phyloP scores from a whole-genome alignment of 257 asterid species.

The Solanum raphanifolium region DNA sequence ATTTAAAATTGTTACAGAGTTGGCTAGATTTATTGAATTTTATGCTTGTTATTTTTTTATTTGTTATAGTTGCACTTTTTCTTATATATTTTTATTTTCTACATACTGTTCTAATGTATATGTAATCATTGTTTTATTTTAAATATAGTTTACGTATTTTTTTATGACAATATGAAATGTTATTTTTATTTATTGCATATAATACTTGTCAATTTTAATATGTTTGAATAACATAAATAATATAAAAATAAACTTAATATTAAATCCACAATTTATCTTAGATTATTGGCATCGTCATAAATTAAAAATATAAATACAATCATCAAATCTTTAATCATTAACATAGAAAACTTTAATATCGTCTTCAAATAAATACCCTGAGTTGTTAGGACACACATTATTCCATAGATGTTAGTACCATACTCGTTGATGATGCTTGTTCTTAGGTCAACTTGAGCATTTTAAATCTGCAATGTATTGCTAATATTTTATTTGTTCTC shows the following conservation, averaged over 20 bases:
- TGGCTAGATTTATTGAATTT: not conserved
- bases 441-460: not conserved
- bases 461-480: not conserved
- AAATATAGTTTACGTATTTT: no score
- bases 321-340: not conserved
- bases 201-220: not conserved
- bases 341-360: no score
- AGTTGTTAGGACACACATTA: not conserved
- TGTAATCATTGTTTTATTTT: not conserved
- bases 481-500: not conserved
- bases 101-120: not conserved
- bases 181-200: not conserved
- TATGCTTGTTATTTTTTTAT: no score
- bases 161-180: not conserved
- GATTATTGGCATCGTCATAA: not conserved
- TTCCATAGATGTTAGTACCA: no score
- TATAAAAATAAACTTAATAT: no score
- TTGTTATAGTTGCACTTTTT: not conserved
- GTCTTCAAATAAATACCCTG: not conserved
- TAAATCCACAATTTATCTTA: not conserved
- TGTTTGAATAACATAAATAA: not conserved
- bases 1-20: no score
- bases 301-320: no score
- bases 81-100: no score
- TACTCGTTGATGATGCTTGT: not conserved